Base-by-base conservation (phyloP, 2,329 filamentous ascomycete species). In the Aspergillus sojae region DNA sequence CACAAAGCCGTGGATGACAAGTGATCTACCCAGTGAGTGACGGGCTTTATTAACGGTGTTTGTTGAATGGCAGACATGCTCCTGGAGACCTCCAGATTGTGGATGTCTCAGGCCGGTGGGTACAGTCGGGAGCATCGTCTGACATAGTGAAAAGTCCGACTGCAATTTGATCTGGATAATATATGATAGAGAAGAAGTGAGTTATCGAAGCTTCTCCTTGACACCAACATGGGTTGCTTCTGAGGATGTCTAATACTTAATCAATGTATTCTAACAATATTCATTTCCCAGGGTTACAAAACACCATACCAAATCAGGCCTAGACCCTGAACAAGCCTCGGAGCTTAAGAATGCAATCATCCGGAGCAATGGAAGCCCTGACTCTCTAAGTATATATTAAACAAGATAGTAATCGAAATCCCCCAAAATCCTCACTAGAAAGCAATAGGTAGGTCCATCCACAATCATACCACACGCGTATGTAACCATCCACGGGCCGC, bases 401-500 rank as follows among this genome's bases (percentile, higher is more conserved):
- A 6, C 34, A 36, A 36, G 34, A 36, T 36, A 28, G 26, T 28
- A 36, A 36, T 16, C 2, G 43, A 19, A 23, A 10, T 4, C 9
- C 41, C 3, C n/a, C 21, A 4, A 10, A 14, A 46, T 21, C 2
- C 11, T 30, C 16, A 10, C 46, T 36, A 30, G 7, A 11, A n/a
- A 21, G 26, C 5, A 32, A 12, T 34, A 32, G 48, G 28, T 11
- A 52, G n/a, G 28, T 32, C 14, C 48, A 32, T 34, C 16, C 26
- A 30, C 16, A n/a, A 32, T 45, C 36, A 43, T 50, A 12, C 46
- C 45, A 59, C 36, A 9, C 54, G n/a, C 34, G 36, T 41, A 62
- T 62, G 61, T 62, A 62, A 62, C 61, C 61, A 48, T 62, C 28
- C 19, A 30, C 7, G n/a, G 5, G 5, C 30, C 30, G 48, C 19